Evolutionary conservation across 176 grass and related monocot genomes (phyloP), one percentile per base, ranked within the genome.

Genomic region (Musa beccarii): DNA sequence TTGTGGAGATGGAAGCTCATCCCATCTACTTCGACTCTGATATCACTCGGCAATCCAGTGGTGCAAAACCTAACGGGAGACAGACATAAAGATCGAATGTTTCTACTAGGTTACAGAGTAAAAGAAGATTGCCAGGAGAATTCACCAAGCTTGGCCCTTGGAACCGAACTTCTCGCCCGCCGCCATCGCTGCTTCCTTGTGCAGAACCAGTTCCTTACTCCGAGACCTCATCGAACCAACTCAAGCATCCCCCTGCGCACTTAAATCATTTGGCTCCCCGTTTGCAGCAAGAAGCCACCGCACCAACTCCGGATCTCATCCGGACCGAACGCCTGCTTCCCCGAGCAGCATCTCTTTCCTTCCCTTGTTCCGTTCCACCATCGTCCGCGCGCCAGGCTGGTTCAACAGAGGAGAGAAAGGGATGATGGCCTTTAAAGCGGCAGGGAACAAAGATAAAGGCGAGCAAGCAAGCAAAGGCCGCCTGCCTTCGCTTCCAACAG

Each of bases 1-100:
- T 86, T 98, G 53, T 98, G 90, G 69, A 98, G 90, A 78, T 98
- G 94, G 84, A 98, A 98, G 78, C 68, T 81, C 94, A 98, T 98
- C 74, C 89, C 88, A 12, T 86, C 68, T 10, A 98, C 94, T 84
- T 93, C 84, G 75, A 98, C 83, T 14, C 87, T 84, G 72, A 98
- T 84, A 84, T 98, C 94, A 84, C 88, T 91, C 25, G 88, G 94
- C 54, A 98, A 76, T 76, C 94, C 94, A 49, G 90, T 93, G 78
- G 90, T 93, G 81, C 93, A 96, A 79, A 96, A 96, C 93, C 93
- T 96, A 69, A 43, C 34, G 34, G 34, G 10, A 50, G 50, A 54
- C 11, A 54, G 21, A 12, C 9, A 73, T 17, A 71, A 71, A 51
- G n/a, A 71, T 11, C 34, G 50, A 52, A 11, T 21, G 10, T 51